Conservation (phyloP, 176 grass and related monocot genomes). For the Saccharum officinarum region DNA sequence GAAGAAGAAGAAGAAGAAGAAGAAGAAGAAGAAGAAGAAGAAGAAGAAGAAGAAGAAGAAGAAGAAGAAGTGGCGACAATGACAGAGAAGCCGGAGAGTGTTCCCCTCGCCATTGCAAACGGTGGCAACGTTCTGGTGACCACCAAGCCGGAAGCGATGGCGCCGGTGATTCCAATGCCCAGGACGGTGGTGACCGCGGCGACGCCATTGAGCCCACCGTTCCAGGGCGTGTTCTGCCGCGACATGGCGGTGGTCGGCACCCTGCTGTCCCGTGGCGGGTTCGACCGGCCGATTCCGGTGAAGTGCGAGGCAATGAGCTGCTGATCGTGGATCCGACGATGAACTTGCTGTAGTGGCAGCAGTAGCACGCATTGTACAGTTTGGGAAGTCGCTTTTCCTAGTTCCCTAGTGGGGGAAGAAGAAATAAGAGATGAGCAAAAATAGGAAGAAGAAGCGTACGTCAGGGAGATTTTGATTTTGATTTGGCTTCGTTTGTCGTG, state of each 20-base stretch:
- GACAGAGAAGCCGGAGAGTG: background rate
- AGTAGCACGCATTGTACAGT: background rate
- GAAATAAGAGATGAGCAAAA: background rate
- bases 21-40: background rate
- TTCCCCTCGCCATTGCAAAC: background rate
- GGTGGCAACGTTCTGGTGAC: background rate
- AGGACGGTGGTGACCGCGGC: background rate
- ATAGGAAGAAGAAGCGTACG: background rate
- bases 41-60: background rate
- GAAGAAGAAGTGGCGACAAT: background rate
- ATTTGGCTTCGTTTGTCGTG: background rate
- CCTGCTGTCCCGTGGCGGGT: constrained; percentile 52
- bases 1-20: no score
- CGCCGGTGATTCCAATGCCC: background rate
- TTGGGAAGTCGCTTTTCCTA: background rate
- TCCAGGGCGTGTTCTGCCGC: constrained; percentile 86
- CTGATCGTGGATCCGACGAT: constrained; percentile 17
- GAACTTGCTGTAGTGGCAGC: no score
- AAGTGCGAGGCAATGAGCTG: constrained; percentile 90
- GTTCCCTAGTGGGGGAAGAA: background rate
- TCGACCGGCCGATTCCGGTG: constrained; percentile 56
- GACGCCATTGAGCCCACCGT: constrained; percentile 35
- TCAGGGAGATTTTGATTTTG: constrained; percentile 16
- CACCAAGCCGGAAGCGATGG: background rate
- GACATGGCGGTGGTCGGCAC: constrained; percentile 80